phyloP scores from a whole-genome alignment of 345 rosid species.

The Hibiscus trionum region DNA sequence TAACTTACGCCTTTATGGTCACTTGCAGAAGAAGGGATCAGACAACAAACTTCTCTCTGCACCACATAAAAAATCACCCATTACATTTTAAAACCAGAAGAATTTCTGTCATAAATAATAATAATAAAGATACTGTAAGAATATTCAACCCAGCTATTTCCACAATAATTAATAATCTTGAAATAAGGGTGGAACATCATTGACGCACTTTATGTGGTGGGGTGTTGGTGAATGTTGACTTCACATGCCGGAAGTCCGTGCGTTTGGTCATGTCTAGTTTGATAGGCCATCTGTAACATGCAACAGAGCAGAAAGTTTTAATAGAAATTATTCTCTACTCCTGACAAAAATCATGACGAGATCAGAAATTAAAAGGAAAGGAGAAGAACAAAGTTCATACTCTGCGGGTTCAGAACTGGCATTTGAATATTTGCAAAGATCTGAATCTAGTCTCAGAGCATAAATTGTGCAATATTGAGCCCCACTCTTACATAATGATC shows the following conservation, averaged over 20 bases:
- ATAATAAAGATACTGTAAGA: not conserved
- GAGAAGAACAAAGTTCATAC: conserved; percentile 37
- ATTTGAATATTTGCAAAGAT: conserved; percentile 65
- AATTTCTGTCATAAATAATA: not conserved
- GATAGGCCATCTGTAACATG: conserved; percentile 79
- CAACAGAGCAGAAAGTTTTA: conserved; percentile 12
- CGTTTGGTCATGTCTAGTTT: conserved; percentile 92
- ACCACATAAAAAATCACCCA: conserved; percentile 18
- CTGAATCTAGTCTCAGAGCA: conserved; percentile 65
- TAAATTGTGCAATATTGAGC: conserved; percentile 75
- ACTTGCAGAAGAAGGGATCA: conserved; percentile 55
- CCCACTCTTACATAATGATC: conserved; percentile 78
- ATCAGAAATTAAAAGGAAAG: not conserved
- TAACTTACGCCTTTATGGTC: conserved; percentile 84
- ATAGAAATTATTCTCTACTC: not conserved
- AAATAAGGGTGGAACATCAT: not conserved
- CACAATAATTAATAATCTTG: not conserved
- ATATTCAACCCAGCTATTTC: not conserved
- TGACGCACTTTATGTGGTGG: conserved; percentile 75
- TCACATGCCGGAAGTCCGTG: conserved; percentile 78
- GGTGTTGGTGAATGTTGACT: conserved; percentile 58
- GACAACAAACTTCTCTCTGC: conserved; percentile 92
- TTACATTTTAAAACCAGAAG: not conserved
- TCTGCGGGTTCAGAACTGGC: conserved; percentile 73
- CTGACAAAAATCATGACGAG: conserved; percentile 11